Evolutionary conservation across 441 rosid genomes (phyloP), one percentile per base, ranked within the genome.

Genomic region (Aleurites moluccanus): DNA sequence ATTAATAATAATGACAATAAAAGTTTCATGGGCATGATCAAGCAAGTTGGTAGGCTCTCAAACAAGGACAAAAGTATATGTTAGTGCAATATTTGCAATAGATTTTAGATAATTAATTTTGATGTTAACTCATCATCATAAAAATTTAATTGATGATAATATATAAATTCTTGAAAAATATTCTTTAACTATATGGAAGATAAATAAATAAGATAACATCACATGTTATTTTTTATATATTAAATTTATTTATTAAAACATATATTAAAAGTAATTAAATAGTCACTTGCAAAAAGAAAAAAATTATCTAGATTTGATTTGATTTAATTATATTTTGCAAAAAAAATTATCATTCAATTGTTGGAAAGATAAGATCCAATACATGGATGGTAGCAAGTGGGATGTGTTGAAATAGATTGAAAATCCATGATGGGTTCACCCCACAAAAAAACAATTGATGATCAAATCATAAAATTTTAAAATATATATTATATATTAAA

Each of bases 361-460:
- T 4, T 47, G 71, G 57, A 67, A 16, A 30, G 59, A 49, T 49
- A 52, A 52, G 20, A 21, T 5, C 40, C 40, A 11, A 13, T 49
- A 1, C 25, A 49, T 8, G 40, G 71, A 67, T 16, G 16, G 56
- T 14, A 20, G 16, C 23, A 27, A 1, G 53, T 66, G 40, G 23
- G 3, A 27, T 10, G 0, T 66, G 16, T 45, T 40, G 13, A 44
- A 13, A 27, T 23, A 13, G 15, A 42, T 21, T 18, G 44, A 67
- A 23, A 45, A 10, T n/a, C 8, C 25, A 47, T 75, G 78, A 78
- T 69, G 63, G 71, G 60, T 27, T 75, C 55, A 1, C 27, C 59
- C 76, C 69, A 63, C 50, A 63, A 30, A 9, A 50, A 73, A 3
- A 28, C 74, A 78, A 56, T 30, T 47, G 60, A 75, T 44, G 40